A percentile compares a stretch with the other conserved stretches of the same genome.
Evolutionary conservation across 345 rosid species (phyloP).

Genomic region (Populus alba): DNA sequence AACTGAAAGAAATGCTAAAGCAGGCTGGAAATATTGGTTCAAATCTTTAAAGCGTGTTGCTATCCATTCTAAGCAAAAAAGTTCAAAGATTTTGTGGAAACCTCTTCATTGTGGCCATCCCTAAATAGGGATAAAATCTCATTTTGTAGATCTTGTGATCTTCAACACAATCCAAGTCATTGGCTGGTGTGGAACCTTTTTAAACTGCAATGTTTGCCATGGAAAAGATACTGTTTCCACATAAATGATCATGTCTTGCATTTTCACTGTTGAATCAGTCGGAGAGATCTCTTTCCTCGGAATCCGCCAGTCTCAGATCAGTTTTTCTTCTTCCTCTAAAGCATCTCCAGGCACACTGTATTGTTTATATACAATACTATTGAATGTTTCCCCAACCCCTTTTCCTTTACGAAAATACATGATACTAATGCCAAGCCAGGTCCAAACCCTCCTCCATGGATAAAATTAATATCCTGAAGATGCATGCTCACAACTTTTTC

Average conservation of each 20-base stretch:
- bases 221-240: not conserved
- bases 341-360: too few species aligned
- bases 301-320: not conserved
- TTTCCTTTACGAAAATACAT: too few species aligned
- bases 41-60: not conserved
- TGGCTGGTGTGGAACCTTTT: not conserved
- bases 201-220: not conserved
- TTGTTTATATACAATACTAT: too few species aligned
- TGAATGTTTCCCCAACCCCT: too few species aligned
- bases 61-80: conserved; percentile 8
- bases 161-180: conserved; percentile 24
- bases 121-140: conserved; percentile 26
- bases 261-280: not conserved
- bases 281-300: not conserved
- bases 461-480: too few species aligned
- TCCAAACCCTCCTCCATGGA: too few species aligned
- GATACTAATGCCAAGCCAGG: too few species aligned
- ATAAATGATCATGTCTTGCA: not conserved
- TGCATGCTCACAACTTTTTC: too few species aligned
- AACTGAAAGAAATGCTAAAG: not conserved
- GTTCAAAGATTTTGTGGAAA: conserved; percentile 17
- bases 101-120: conserved; percentile 3
- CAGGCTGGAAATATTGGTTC: not conserved
- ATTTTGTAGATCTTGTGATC: conserved; percentile 26
- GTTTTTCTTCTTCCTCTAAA: not conserved